Evolutionary conservation across 2,329 filamentous ascomycete genomes (phyloP).

Genomic region (Samsoniella hepiali): DNA sequence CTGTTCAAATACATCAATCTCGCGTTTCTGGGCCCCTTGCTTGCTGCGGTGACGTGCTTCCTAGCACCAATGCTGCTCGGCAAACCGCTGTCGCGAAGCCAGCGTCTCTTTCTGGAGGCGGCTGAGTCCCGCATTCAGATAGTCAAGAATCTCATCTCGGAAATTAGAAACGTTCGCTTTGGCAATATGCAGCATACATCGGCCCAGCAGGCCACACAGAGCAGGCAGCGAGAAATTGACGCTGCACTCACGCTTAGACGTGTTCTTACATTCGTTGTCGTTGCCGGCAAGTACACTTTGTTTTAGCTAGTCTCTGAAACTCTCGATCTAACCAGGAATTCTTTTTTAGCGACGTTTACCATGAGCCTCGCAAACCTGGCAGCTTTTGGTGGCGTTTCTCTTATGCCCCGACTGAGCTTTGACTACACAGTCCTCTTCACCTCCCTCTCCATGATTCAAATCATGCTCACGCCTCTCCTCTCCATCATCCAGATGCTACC

Average conservation of each 20-base stretch:
- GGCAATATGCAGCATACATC: not conserved
- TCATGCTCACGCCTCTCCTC: conserved; percentile 3
- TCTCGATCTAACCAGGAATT: not conserved
- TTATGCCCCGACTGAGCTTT: not conserved
- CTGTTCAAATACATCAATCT: conserved; percentile 2
- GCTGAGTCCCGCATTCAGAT: not conserved
- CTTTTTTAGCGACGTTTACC: not conserved
- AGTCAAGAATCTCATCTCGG: not conserved
- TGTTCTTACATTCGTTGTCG: not conserved
- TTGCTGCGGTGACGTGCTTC: not conserved
- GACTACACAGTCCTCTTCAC: not conserved
- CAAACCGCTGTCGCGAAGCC: not conserved
- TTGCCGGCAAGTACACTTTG: not conserved
- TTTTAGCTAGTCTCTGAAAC: not conserved
- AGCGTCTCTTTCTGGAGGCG: not conserved
- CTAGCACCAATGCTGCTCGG: not conserved
- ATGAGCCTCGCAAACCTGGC: not conserved
- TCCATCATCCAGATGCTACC: conserved; percentile 5
- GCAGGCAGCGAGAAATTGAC: not conserved
- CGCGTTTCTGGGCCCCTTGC: not conserved
- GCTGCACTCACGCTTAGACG: not conserved
- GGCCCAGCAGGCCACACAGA: not conserved
- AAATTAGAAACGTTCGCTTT: not conserved
- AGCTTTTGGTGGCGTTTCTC: not conserved
- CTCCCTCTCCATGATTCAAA: not conserved